phyloP scores from a whole-genome alignment of 192 early-diverging fungal species.

The Linnemannia hyalina region DNA sequence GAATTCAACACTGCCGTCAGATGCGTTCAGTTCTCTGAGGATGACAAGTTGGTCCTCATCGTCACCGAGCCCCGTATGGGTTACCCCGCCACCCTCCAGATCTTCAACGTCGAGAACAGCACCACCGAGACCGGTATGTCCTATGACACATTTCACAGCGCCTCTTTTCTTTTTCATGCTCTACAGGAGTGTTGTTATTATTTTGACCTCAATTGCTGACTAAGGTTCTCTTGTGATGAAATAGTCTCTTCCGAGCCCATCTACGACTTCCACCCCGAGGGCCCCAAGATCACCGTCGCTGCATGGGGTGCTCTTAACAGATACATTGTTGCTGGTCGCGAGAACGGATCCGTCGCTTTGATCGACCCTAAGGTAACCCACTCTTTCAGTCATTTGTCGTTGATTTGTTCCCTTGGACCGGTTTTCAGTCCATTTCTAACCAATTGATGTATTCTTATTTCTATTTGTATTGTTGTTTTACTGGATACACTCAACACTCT shows the following conservation, averaged over 20 bases:
- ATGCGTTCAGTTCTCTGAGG: constrained; percentile 91
- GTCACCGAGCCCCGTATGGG: constrained; percentile 99
- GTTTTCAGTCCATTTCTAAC: neutral
- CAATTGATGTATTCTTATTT: neutral
- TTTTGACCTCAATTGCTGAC: neutral
- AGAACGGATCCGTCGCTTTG: constrained; percentile 91
- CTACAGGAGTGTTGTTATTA: too few relatives aligned
- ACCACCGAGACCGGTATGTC: constrained; percentile 68
- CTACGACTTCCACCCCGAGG: constrained; percentile 76
- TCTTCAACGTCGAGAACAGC: constrained; percentile 81
- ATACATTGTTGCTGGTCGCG: constrained; percentile 94
- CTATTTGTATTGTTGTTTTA: neutral
- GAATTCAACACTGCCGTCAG: constrained; percentile 91
- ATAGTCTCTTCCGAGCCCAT: constrained; percentile 86
- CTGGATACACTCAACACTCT: neutral
- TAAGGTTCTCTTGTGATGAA: neutral
- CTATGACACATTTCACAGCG: neutral
- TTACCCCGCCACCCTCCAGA: constrained; percentile 84
- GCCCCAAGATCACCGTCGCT: constrained; percentile 92
- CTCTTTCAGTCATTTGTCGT: neutral
- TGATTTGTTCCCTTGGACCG: neutral
- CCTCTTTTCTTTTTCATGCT: too few relatives aligned
- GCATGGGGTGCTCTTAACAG: constrained; percentile 94
- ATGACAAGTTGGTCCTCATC: constrained; percentile 87
- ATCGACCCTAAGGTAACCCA: constrained; percentile 83